A percentile compares a stretch with the other conserved stretches of the same genome.
phyloP scores from a whole-genome alignment of 208 protist genomes.

The Leishmania gerbilli region DNA sequence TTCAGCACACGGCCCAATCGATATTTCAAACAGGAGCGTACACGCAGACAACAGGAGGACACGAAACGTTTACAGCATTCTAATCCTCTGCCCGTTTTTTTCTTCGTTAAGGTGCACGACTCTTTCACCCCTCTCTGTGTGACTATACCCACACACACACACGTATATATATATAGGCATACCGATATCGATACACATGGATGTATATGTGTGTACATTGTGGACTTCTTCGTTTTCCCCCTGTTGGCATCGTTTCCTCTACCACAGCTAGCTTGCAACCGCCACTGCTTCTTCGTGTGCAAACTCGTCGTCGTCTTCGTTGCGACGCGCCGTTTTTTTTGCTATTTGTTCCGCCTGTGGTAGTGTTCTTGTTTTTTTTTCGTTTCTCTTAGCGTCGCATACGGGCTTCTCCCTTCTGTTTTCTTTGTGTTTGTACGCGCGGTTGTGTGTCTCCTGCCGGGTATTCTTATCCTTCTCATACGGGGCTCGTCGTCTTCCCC shows the following conservation, averaged over 20 bases:
- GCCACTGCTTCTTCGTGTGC: not conserved
- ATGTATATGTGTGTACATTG: not conserved
- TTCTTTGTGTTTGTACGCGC: too few relatives aligned
- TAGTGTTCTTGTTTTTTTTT: too few relatives aligned
- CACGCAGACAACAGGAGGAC: too few relatives aligned
- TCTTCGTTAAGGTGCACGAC: not conserved
- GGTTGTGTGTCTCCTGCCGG: too few relatives aligned
- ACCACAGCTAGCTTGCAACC: not conserved
- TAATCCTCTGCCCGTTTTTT: not conserved
- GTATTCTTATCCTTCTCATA: too few relatives aligned
- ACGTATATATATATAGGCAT: not conserved
- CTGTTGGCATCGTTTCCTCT: not conserved
- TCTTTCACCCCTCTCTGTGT: not conserved
- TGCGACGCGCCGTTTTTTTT: too few relatives aligned
- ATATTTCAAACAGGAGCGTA: not conserved
- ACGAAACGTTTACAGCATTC: not conserved
- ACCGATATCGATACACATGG: not conserved
- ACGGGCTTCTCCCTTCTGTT: too few relatives aligned
- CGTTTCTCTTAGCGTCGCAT: too few relatives aligned
- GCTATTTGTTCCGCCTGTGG: too few relatives aligned
- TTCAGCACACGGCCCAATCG: not conserved
- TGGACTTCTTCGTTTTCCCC: not conserved
- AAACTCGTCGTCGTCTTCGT: not conserved
- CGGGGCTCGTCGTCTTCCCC: too few relatives aligned
- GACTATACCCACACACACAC: not conserved